Conservation (phyloP, 441 rosid species). For the Euphorbia celastroides region DNA sequence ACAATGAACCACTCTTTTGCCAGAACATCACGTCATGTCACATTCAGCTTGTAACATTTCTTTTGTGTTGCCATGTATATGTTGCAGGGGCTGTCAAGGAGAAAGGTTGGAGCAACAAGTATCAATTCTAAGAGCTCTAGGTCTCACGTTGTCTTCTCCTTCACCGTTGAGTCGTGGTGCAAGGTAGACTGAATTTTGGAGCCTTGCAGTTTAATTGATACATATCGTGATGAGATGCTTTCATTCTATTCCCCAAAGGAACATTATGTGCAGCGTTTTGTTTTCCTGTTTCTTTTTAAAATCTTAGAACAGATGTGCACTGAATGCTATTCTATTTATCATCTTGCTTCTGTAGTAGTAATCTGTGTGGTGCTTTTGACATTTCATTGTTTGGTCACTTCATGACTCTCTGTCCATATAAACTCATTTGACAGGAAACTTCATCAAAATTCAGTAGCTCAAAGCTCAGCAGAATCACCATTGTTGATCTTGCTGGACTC, state of each 20-base stretch:
- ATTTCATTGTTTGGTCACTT: constrained; percentile 1
- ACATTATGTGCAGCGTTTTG: background rate
- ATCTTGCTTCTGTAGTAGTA: background rate
- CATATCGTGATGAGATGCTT: background rate
- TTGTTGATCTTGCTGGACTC: constrained; percentile 85
- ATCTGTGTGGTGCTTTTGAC: background rate
- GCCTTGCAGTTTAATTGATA: constrained; percentile 1
- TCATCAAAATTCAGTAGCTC: constrained; percentile 77
- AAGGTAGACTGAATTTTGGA: constrained; percentile 39
- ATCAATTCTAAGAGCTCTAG: constrained; percentile 90
- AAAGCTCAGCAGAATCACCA: constrained; percentile 75
- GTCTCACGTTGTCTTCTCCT: constrained; percentile 70
- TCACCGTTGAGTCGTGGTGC: constrained; percentile 68
- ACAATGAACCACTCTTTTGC: background rate
- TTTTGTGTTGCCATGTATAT: constrained; percentile 5
- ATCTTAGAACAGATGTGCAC: background rate
- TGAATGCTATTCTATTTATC: background rate
- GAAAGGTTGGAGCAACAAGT: constrained; percentile 93
- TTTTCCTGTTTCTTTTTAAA: background rate
- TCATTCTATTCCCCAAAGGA: background rate
- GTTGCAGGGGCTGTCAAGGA: constrained; percentile 79
- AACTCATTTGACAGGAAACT: constrained; percentile 43
- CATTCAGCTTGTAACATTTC: background rate
- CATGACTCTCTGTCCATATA: background rate
- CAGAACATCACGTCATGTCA: background rate